Percentiles rank a stretch among this genome's conserved stretches.
Conservation (phyloP, 768 basidiomycete genomes). For the Floccularia luteovirens region DNA sequence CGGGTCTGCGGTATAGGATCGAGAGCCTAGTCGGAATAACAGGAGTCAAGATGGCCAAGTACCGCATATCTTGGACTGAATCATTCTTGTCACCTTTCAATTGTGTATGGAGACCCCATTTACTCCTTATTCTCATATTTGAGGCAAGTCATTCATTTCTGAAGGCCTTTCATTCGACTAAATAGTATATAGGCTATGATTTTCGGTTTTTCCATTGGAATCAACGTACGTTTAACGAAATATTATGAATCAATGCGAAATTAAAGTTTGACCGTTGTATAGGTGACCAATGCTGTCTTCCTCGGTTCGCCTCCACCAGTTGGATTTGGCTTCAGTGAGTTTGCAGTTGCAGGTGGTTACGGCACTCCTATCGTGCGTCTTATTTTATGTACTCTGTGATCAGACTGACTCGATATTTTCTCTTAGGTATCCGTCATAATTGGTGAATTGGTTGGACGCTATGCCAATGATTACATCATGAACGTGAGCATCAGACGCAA, state of each 20-base stretch:
- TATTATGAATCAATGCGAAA: background rate
- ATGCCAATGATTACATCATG: slow-evolving; percentile 46
- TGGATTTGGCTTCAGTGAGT: slow-evolving; percentile 46
- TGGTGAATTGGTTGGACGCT: slow-evolving; percentile 46
- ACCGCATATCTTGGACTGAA: slow-evolving; percentile 42
- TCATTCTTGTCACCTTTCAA: slow-evolving; percentile 36
- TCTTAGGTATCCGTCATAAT: slow-evolving; percentile 40
- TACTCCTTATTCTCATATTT: slow-evolving; percentile 41
- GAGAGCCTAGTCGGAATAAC: slow-evolving; percentile 61
- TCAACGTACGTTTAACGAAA: slow-evolving; percentile 32
- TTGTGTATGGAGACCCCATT: slow-evolving; percentile 58
- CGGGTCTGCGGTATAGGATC: slow-evolving; percentile 40
- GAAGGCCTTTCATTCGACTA: background rate
- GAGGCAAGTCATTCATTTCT: slow-evolving; percentile 26
- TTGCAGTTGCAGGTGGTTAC: slow-evolving; percentile 44
- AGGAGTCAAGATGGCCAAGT: slow-evolving; percentile 48
- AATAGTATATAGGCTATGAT: slow-evolving; percentile 32
- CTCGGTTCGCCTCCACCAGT: slow-evolving; percentile 44
- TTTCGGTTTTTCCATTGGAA: slow-evolving; percentile 61
- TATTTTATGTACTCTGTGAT: background rate
- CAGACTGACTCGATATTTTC: slow-evolving; percentile 4
- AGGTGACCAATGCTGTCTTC: slow-evolving; percentile 65
- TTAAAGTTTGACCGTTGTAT: background rate
- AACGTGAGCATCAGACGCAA: slow-evolving; percentile 36
- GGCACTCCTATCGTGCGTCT: slow-evolving; percentile 44